Percentiles rank a stretch among this genome's conserved stretches.
Conservation (phyloP, 305 asterid species). For the Fraxinus angustifolia region DNA sequence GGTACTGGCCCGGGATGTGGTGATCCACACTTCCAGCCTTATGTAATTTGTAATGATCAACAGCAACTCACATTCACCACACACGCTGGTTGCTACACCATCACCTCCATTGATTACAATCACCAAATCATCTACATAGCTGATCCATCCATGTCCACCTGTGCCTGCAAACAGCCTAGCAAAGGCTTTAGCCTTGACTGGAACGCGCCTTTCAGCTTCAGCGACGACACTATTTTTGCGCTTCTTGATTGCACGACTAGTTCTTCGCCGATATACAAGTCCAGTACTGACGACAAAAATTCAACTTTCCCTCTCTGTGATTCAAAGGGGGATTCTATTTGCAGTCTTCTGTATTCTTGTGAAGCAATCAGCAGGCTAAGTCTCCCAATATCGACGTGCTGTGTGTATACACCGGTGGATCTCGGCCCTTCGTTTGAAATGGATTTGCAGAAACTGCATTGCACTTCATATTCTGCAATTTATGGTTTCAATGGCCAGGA, state of each 20-base stretch:
- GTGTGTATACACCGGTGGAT: slow-evolving; percentile 81
- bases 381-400: slow-evolving; percentile 55
- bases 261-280: slow-evolving; percentile 47
- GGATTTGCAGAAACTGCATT: slow-evolving; percentile 64
- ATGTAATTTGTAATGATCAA: slow-evolving; percentile 44
- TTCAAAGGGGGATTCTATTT: slow-evolving; percentile 46
- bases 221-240: slow-evolving; percentile 55
- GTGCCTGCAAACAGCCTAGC: slow-evolving; percentile 69
- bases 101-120: slow-evolving; percentile 68
- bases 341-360: slow-evolving; percentile 58
- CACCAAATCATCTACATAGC: slow-evolving; percentile 51
- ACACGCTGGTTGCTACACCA: slow-evolving; percentile 61
- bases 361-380: slow-evolving; percentile 52
- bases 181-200: slow-evolving; percentile 76
- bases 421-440: slow-evolving; percentile 80
- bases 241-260: slow-evolving; percentile 53
- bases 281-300: slow-evolving; percentile 19
- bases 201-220: slow-evolving; percentile 69
- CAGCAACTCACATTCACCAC: slow-evolving; percentile 59
- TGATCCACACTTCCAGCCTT: slow-evolving; percentile 58
- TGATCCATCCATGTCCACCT: slow-evolving; percentile 81
- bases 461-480: slow-evolving; percentile 61
- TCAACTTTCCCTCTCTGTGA: slow-evolving; percentile 56
- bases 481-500: slow-evolving; percentile 54
- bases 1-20: slow-evolving; percentile 80